Percentiles rank a stretch among this genome's conserved stretches.
These are phyloP conservation scores for Tricladium varicosporioides DNA, from an alignment of 2,329 filamentous ascomycete genomes.

Conservation along the genomic window DNA sequence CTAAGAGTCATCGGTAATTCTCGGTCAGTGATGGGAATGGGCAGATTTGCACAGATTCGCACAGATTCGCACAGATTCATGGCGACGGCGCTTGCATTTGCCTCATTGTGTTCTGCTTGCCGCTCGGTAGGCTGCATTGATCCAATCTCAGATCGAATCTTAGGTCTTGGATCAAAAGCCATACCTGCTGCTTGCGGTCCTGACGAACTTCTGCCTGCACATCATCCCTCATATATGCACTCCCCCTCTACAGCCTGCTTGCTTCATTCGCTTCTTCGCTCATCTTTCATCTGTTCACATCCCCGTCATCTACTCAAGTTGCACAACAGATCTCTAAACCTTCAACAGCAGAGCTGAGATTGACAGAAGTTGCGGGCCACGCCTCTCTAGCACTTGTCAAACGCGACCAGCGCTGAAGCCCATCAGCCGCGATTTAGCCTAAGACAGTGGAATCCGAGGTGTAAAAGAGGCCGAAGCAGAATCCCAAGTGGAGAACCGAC, in stretches of 20 bases:
- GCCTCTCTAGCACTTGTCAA: background rate
- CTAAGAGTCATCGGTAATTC: no score
- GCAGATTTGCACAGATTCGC: no score
- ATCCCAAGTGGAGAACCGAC: background rate
- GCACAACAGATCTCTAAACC: background rate
- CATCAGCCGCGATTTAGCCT: conserved; percentile 3
- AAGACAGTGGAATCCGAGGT: background rate
- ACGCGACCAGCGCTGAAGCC: background rate
- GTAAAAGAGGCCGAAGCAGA: background rate
- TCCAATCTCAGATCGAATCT: background rate
- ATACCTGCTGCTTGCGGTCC: background rate
- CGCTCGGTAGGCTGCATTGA: background rate
- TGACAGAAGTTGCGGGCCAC: background rate
- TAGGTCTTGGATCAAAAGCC: background rate
- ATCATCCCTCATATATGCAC: background rate
- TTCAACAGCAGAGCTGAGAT: no score
- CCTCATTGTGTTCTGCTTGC: no score
- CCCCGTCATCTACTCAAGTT: background rate
- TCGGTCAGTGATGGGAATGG: no score
- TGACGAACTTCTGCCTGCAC: background rate
- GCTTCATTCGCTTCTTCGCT: background rate
- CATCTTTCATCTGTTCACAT: background rate
- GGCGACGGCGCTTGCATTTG: no score
- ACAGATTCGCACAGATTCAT: no score
- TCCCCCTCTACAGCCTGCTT: background rate